These are phyloP conservation scores for Cladosporium colombiae DNA, from an alignment of 2,329 filamentous ascomycete species.

Conservation along the genomic window DNA sequence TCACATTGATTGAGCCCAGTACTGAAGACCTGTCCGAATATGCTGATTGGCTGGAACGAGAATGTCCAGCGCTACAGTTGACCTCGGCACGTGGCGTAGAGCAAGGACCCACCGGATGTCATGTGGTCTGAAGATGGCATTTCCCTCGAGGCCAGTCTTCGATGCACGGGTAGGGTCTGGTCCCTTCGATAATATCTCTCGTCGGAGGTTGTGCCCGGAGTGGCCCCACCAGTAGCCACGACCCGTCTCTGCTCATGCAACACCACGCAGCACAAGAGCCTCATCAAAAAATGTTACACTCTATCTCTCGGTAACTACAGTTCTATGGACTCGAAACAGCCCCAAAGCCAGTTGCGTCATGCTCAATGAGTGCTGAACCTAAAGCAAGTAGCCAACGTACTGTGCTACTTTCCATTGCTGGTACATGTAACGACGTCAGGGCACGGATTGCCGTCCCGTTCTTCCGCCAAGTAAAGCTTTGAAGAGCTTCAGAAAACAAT, in stretches of 20 bases:
- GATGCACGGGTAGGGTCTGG: slow-evolving; percentile 2
- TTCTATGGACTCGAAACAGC: neutral
- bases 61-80: neutral
- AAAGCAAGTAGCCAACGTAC: neutral
- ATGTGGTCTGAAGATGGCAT: slow-evolving; percentile 3
- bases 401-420: neutral
- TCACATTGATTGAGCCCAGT: neutral
- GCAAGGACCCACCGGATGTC: neutral
- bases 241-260: neutral
- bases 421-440: neutral
- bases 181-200: slow-evolving; percentile 4
- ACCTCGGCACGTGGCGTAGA: slow-evolving; percentile 7
- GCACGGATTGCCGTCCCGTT: slow-evolving; percentile 9
- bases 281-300: neutral
- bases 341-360: neutral
- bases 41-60: neutral
- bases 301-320: neutral
- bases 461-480: slow-evolving; percentile 17
- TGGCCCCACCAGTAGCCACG: neutral
- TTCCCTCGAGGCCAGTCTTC: neutral
- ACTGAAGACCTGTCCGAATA: neutral
- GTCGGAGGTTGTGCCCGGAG: neutral
- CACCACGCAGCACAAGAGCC: neutral
- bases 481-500: slow-evolving; percentile 3
- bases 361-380: neutral